phyloP scores from a whole-genome alignment of 2,329 filamentous ascomycete genomes.

The Orbilia javanica region DNA sequence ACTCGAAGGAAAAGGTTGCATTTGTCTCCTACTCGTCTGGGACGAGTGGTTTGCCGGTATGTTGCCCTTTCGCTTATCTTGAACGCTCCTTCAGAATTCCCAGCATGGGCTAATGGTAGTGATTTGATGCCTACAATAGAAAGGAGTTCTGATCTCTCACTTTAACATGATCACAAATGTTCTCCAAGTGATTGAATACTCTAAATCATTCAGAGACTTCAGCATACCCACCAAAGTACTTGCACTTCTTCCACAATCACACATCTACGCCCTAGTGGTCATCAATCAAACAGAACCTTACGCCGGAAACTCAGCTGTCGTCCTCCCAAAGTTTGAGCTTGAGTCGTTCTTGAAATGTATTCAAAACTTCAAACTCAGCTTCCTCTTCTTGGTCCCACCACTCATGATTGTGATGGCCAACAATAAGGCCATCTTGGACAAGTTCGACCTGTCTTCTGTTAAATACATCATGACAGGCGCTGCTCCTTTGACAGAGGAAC shows the following conservation, averaged over 20 bases:
- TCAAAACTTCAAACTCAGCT: constrained; percentile 76
- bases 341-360: constrained; percentile 74
- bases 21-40: constrained; percentile 85
- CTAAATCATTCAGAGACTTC: constrained; percentile 62
- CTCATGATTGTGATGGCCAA: constrained; percentile 83
- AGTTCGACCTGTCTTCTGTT: constrained; percentile 80
- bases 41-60: constrained; percentile 80
- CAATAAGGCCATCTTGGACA: constrained; percentile 72
- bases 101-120: not conserved
- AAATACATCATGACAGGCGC: constrained; percentile 78
- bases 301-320: constrained; percentile 78
- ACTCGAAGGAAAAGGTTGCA: constrained; percentile 76
- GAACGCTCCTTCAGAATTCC: not conserved
- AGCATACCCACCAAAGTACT: constrained; percentile 71
- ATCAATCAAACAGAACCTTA: constrained; percentile 76
- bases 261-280: constrained; percentile 83
- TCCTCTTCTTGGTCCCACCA: constrained; percentile 80
- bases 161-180: constrained; percentile 82
- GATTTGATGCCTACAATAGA: constrained; percentile 66
- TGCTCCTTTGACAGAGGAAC: constrained; percentile 81
- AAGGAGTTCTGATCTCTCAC: constrained; percentile 87
- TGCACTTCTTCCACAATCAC: constrained; percentile 82
- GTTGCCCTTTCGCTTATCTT: constrained; percentile 57
- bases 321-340: constrained; percentile 82
- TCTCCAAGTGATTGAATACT: constrained; percentile 71